A percentile compares a stretch with the other conserved stretches of the same genome.
Conservation (phyloP, 2,329 filamentous ascomycete species). For the Xylariaceae sp. region DNA sequence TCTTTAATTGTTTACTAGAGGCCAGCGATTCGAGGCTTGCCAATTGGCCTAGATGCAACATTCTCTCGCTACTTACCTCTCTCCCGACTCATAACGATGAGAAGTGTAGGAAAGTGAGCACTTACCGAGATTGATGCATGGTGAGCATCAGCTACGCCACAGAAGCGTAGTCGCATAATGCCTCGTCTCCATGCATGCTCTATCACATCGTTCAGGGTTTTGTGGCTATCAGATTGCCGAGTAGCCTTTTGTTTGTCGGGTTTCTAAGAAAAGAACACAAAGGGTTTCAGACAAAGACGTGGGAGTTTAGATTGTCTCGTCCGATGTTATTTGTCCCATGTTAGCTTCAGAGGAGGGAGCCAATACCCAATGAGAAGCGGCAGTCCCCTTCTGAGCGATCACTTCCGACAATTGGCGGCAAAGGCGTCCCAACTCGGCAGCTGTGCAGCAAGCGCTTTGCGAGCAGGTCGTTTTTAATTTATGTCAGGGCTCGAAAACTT, state of each 20-base stretch:
- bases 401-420: slow-evolving; percentile 35
- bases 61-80: slow-evolving; percentile 13
- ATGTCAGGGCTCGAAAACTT: slow-evolving; percentile 30
- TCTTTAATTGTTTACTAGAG: too few species aligned
- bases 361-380: slow-evolving; percentile 32
- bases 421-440: slow-evolving; percentile 26
- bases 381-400: slow-evolving; percentile 34
- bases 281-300: slow-evolving; percentile 31
- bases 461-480: slow-evolving; percentile 28
- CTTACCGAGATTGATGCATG: slow-evolving; percentile 20
- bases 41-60: too few species aligned
- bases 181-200: slow-evolving; percentile 21
- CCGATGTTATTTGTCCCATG: slow-evolving; percentile 25
- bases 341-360: slow-evolving; percentile 20
- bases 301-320: slow-evolving; percentile 30
- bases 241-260: slow-evolving; percentile 11
- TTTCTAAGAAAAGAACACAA: slow-evolving; percentile 34
- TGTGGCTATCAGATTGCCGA: slow-evolving; percentile 8
- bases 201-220: slow-evolving; percentile 20
- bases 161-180: slow-evolving; percentile 12
- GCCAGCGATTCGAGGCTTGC: too few species aligned
- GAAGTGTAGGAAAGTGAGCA: slow-evolving; percentile 13
- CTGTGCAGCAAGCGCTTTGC: slow-evolving; percentile 39
- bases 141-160: slow-evolving; percentile 14
- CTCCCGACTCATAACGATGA: neutral